Conservation (phyloP, 1,284 basidiomycete genomes). For the Apiotrichum siamense region DNA sequence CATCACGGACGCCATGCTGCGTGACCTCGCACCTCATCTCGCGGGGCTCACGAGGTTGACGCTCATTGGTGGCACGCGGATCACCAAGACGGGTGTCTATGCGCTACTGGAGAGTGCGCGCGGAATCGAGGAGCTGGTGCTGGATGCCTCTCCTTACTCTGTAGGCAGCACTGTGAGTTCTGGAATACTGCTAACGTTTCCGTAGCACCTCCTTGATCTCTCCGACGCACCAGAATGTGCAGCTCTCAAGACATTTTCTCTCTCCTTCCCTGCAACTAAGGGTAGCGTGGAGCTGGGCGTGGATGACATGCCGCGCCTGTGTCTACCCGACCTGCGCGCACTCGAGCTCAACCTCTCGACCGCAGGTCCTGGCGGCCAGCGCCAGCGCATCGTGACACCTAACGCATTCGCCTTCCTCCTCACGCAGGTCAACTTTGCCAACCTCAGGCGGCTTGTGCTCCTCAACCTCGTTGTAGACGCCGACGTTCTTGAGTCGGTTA, state of each 20-base stretch:
- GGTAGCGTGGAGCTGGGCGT: constrained; percentile 10
- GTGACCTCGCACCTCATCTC: constrained; percentile 26
- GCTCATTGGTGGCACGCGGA: constrained; percentile 36
- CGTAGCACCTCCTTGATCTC: constrained; percentile 27
- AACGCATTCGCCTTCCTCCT: constrained; percentile 13
- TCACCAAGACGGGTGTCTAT: constrained; percentile 32
- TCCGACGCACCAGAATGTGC: constrained; percentile 21
- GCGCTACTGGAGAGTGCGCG: constrained; percentile 23
- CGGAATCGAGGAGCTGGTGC: constrained; percentile 32
- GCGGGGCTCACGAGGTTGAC: constrained; percentile 27
- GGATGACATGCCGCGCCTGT: constrained; percentile 29
- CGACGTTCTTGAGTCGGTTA: constrained; percentile 13
- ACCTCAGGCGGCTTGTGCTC: constrained; percentile 27
- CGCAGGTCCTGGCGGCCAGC: neutral
- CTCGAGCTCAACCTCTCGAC: constrained; percentile 33
- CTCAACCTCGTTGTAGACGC: constrained; percentile 29
- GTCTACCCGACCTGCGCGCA: constrained; percentile 19
- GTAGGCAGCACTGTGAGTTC: constrained; percentile 13
- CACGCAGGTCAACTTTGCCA: constrained; percentile 17
- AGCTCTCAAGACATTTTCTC: constrained; percentile 23
- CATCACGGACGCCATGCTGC: constrained; percentile 34
- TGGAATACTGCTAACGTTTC: neutral
- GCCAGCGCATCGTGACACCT: constrained; percentile 16
- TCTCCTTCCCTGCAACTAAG: constrained; percentile 24
- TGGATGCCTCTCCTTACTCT: constrained; percentile 36